These are phyloP conservation scores for Arthrobotrys pseudoclavata DNA, from an alignment of 2,329 filamentous ascomycete species.

Conservation along the genomic window DNA sequence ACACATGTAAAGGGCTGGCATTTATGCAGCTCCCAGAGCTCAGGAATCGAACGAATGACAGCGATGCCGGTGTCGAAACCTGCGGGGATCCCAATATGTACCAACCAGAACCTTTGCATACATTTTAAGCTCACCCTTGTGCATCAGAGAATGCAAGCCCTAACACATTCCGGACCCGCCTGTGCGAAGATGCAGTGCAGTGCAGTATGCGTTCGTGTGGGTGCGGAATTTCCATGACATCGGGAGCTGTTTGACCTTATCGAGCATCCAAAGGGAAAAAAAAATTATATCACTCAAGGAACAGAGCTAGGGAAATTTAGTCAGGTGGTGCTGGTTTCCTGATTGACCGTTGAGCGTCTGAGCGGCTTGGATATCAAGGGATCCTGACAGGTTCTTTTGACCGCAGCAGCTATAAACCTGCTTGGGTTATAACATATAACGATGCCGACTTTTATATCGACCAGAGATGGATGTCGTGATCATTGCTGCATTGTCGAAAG, in stretches of 20 bases:
- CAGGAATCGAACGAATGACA: constrained; percentile 12
- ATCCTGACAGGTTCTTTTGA: background rate
- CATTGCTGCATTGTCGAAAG: background rate
- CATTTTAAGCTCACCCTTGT: constrained; percentile 60
- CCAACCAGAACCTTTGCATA: constrained; percentile 37
- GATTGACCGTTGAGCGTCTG: constrained; percentile 16
- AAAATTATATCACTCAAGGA: constrained; percentile 47
- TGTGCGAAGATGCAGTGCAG: constrained; percentile 17
- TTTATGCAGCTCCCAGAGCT: constrained; percentile 42
- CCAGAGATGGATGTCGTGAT: constrained; percentile 20
- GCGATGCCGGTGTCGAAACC: constrained; percentile 21
- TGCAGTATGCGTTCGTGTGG: constrained; percentile 7
- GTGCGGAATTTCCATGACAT: constrained; percentile 14
- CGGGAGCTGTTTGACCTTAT: constrained; percentile 35
- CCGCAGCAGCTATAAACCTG: background rate
- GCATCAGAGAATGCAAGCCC: constrained; percentile 34
- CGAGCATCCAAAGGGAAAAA: background rate
- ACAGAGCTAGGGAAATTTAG: background rate
- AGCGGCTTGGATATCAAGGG: background rate
- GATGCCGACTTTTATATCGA: constrained; percentile 9
- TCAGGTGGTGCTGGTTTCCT: constrained; percentile 5
- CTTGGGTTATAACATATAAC: background rate
- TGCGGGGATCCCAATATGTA: constrained; percentile 22
- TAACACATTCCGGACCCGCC: constrained; percentile 31
- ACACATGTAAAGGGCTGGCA: constrained; percentile 27